Base-by-base conservation (phyloP, 305 asterid species). In the Ilex paraguariensis region DNA sequence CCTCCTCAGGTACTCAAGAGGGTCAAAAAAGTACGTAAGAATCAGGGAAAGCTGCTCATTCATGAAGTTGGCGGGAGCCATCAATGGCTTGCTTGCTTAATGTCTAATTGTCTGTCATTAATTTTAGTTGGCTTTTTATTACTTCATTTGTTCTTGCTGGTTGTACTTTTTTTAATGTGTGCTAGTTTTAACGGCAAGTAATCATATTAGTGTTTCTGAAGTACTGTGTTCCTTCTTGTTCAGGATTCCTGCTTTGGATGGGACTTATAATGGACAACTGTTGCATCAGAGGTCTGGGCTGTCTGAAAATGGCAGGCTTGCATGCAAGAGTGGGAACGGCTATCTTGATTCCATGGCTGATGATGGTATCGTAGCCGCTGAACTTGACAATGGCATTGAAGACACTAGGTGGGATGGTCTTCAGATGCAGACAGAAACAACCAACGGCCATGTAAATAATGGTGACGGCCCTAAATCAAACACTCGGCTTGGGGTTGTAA, bases 371-470 rank as follows among this genome's bases (percentile, higher is more conserved):
- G 12, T 61, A 48, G 75, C 57, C 44, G 65, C 68, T 64, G 71
- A 76, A 54, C 58, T 64, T 59, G 69, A 70, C 31, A 72, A 68
- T 60, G 79, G 69, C 56, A 69, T 51, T 31, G 78, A 75, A 46
- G 81, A 71, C 61, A 56, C 49, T 15, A 73, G 64, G 56, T 70
- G 66, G 59, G 65, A 77, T 82, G 94, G 78, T 67, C 73, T 57
- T 77, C 74, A 31, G 70, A 69, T 61, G 75, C 72, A 76, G 66
- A 36, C 73, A 59, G 80, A 69, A 64, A 71, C 72, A 55, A 78
- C 66, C 65, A 60, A 71, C 77, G 84, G 79, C 58, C 46, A 52
- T 81, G 87, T 85, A 80, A 64, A 82, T 85, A 82, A 75, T 75
- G 67, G 73, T 59, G 82, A 74, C 53, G 60, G 72, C 73, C 80